Conservation (phyloP, 2,329 filamentous ascomycete genomes). For the Septoria petroselini region DNA sequence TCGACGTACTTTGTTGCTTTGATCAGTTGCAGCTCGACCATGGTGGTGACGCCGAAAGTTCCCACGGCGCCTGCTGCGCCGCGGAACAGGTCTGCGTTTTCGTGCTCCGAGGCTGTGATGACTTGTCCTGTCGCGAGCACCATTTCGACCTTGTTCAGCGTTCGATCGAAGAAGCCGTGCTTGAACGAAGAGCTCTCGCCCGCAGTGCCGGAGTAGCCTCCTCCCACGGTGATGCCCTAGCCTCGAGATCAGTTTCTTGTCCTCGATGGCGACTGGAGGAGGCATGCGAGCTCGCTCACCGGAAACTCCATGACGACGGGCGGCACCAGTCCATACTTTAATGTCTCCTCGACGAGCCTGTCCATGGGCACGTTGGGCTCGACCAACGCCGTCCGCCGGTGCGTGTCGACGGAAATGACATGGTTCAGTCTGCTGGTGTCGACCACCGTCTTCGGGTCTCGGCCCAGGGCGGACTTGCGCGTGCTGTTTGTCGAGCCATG, state of each 20-base stretch:
- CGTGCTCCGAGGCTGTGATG: conserved; percentile 52
- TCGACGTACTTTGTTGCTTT: conserved; percentile 50
- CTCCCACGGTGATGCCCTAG: conserved; percentile 62
- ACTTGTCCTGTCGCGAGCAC: conserved; percentile 61
- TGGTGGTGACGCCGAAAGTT: conserved; percentile 63
- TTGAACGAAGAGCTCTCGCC: conserved; percentile 69
- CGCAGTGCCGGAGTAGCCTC: conserved; percentile 64
- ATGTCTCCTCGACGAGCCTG: conserved; percentile 56
- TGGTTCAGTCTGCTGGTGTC: conserved; percentile 64
- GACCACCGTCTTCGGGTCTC: conserved; percentile 48
- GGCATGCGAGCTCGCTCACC: conserved; percentile 38
- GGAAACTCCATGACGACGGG: conserved; percentile 70
- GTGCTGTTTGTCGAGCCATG: conserved; percentile 78
- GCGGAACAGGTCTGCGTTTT: conserved; percentile 60
- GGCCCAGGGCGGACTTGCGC: conserved; percentile 47
- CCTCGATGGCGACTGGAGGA: background rate
- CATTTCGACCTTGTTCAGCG: conserved; percentile 61
- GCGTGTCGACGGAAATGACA: conserved; percentile 59
- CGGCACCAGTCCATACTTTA: conserved; percentile 57
- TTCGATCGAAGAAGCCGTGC: conserved; percentile 64
- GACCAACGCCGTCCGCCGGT: conserved; percentile 57
- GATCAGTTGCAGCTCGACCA: conserved; percentile 50
- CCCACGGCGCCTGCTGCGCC: conserved; percentile 65
- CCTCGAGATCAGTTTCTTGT: conserved; percentile 2
- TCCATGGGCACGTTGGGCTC: conserved; percentile 72